Conservation (phyloP, 805 yeast species). For the Komagataella pastoris region DNA sequence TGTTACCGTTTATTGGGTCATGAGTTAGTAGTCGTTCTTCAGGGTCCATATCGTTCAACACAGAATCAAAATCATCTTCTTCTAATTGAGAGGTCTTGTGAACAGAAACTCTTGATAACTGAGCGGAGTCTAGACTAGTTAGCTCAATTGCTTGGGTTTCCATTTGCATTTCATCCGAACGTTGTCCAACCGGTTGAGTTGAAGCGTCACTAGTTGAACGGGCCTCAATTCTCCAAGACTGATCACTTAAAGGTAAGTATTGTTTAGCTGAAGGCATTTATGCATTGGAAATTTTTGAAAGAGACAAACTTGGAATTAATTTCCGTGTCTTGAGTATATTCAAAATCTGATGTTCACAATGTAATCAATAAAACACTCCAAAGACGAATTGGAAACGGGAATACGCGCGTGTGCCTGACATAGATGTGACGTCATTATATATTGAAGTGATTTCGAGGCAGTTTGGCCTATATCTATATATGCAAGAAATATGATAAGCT, state of each 20-base stretch:
- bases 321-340: background rate
- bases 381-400: background rate
- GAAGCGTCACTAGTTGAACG: background rate
- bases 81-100: background rate
- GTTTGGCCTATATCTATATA: background rate
- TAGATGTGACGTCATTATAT: background rate
- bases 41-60: background rate
- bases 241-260: background rate
- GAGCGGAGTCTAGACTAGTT: background rate
- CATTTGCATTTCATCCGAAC: background rate
- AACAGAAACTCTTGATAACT: background rate
- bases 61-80: background rate
- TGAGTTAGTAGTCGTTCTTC: background rate
- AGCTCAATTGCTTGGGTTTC: background rate
- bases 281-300: background rate
- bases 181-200: background rate
- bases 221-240: background rate
- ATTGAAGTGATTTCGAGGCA: background rate
- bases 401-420: background rate
- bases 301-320: background rate
- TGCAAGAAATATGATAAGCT: background rate
- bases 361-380: background rate
- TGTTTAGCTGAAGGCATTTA: background rate
- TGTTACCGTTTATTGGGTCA: slow-evolving; percentile 2
- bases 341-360: background rate